phyloP scores from a whole-genome alignment of 78 protist genomes.

The Corallochytrium limacisporum region DNA sequence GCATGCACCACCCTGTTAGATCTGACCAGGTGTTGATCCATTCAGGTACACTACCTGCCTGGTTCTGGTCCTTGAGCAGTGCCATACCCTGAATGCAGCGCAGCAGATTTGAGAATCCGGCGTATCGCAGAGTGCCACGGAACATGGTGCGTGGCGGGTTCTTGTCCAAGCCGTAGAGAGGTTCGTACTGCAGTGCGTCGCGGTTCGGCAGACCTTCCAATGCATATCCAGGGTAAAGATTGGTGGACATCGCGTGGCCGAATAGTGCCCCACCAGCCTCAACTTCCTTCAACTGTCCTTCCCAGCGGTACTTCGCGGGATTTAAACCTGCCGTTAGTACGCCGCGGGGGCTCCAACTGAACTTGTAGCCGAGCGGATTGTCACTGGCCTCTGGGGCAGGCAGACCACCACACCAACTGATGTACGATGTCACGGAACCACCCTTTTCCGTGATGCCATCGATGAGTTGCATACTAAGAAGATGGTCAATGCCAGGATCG shows the following conservation, averaged over 20 bases:
- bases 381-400: slow-evolving; percentile 35
- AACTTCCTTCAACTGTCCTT: not conserved
- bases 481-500: slow-evolving; percentile 39
- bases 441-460: not conserved
- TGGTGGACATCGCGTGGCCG: not conserved
- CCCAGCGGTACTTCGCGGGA: not conserved
- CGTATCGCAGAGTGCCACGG: slow-evolving; percentile 53
- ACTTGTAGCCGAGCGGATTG: slow-evolving; percentile 64
- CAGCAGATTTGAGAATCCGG: slow-evolving; percentile 2
- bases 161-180: slow-evolving; percentile 16
- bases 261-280: not conserved
- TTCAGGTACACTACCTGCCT: too few species aligned
- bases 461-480: not conserved
- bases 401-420: slow-evolving; percentile 14
- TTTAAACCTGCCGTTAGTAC: slow-evolving; percentile 27
- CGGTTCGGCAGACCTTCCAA: slow-evolving; percentile 47
- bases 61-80: too few species aligned
- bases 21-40: too few species aligned
- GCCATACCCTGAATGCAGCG: too few species aligned
- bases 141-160: slow-evolving; percentile 19
- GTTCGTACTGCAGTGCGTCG: slow-evolving; percentile 25
- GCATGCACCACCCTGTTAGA: too few species aligned
- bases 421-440: not conserved
- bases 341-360: slow-evolving; percentile 52
- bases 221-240: not conserved